phyloP scores from a whole-genome alignment of 2,329 filamentous ascomycete genomes.

The Colletotrichum sp. region DNA sequence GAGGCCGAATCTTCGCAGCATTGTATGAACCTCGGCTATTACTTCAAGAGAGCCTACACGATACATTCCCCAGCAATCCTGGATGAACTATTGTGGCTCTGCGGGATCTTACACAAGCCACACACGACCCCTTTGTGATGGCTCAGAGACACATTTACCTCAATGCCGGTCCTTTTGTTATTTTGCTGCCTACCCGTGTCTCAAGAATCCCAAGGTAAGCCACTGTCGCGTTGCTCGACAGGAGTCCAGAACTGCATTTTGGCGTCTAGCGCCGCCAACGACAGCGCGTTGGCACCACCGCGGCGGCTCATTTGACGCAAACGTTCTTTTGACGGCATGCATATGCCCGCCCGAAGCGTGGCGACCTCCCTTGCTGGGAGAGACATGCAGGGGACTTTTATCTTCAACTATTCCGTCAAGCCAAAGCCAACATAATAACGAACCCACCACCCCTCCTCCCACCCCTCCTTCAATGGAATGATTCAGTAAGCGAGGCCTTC shows the following conservation, averaged over 20 bases:
- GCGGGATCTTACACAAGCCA: neutral
- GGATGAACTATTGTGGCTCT: neutral
- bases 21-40: neutral
- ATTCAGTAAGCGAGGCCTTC: neutral
- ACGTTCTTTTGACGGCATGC: neutral
- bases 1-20: neutral
- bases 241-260: neutral
- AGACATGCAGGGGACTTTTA: neutral
- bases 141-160: neutral
- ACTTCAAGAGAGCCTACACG: neutral
- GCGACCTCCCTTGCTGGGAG: neutral
- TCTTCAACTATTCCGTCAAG: neutral
- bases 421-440: neutral
- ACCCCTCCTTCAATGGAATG: neutral
- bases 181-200: neutral
- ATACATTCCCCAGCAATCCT: neutral
- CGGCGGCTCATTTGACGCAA: neutral
- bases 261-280: neutral
- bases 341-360: neutral
- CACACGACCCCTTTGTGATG: neutral
- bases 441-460: neutral
- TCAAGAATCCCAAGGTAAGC: neutral
- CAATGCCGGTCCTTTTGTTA: neutral
- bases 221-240: neutral
- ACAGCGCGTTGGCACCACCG: neutral